Evolutionary conservation across 2,329 filamentous ascomycete species (phyloP), one percentile per base, ranked within the genome.

Genomic region (Penicillium vulpinum): DNA sequence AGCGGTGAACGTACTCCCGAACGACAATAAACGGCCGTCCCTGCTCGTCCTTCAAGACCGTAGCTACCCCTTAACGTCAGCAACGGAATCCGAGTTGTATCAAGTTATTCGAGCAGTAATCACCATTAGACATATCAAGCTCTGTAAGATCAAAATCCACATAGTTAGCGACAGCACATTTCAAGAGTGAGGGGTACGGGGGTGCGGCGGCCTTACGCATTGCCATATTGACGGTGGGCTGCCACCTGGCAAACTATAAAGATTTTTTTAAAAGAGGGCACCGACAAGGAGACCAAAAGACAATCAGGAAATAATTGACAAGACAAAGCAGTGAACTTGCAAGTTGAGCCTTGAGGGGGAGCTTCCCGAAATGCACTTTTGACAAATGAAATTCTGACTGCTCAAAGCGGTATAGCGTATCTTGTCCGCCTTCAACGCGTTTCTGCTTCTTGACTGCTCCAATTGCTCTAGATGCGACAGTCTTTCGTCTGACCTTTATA

Each of bases 11-110:
- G 68, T 84, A 96, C 91, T 99, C 94, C 88, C 94, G 85, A 69
- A 99, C 94, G 63, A 99, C 88, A 74, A 99, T 99, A 78, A 99
- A 99, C 38, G 94, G 94, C 73, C 94, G 87, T 61, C 94, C 94
- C 77, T 94, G 88, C 80, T 99, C 94, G 83, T 99, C 94, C 82
- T 96, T 96, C 83, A 97, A 86, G 77, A 99, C 79, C 77, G 85
- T 82, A 70, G 86, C 86, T 85, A 63, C 67, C 43, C 56, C 29
- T 33, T 35, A 46, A 31, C 41, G 59, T 74, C 51, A 73, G 69
- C 22, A 15, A 29, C 45, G 33, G 36, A 13, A 31, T 22, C 44
- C 40, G 67, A 67, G 65, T 66, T 64, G 59, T 54, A 66, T 7
- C n/a, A 28, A 26, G 6, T 10, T 61, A 31, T 59, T 45, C 26